A percentile compares a stretch with the other conserved stretches of the same genome.
Evolutionary conservation across 179 eudicot genomes (phyloP).

Genomic region (Camellia oleifera): DNA sequence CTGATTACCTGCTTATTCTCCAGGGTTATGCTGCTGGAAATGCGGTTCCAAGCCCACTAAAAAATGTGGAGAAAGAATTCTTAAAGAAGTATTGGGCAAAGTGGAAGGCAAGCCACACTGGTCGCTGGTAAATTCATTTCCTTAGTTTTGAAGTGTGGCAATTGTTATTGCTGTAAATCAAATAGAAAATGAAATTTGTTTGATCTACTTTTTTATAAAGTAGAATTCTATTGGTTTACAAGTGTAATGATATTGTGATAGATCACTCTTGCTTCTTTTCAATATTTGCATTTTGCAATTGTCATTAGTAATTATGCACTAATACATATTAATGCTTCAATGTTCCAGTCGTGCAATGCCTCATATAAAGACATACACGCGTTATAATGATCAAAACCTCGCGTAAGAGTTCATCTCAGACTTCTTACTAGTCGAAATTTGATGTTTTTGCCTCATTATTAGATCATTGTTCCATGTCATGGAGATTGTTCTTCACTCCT

Average conservation of each 20-base stretch:
- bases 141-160: too few species aligned
- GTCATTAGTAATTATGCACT: constrained; percentile 4
- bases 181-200: too few species aligned
- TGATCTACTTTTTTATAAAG: too few species aligned
- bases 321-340: neutral
- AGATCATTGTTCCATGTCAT: neutral
- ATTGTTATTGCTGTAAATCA: neutral
- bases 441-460: neutral
- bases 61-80: constrained; percentile 91
- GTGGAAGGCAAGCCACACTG: constrained; percentile 84
- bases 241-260: neutral
- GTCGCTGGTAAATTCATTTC: constrained; percentile 60
- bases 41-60: constrained; percentile 83
- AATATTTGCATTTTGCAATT: neutral
- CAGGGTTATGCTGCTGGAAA: constrained; percentile 98
- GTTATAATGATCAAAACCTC: constrained; percentile 84
- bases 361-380: constrained; percentile 87
- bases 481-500: neutral
- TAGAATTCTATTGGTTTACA: neutral
- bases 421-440: constrained; percentile 6
- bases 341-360: constrained; percentile 94
- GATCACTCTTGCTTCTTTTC: neutral
- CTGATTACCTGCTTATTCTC: constrained; percentile 7
- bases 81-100: constrained; percentile 89
- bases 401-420: constrained; percentile 58